Base-by-base conservation (phyloP, 345 rosid species). In the Citrus maxima region DNA sequence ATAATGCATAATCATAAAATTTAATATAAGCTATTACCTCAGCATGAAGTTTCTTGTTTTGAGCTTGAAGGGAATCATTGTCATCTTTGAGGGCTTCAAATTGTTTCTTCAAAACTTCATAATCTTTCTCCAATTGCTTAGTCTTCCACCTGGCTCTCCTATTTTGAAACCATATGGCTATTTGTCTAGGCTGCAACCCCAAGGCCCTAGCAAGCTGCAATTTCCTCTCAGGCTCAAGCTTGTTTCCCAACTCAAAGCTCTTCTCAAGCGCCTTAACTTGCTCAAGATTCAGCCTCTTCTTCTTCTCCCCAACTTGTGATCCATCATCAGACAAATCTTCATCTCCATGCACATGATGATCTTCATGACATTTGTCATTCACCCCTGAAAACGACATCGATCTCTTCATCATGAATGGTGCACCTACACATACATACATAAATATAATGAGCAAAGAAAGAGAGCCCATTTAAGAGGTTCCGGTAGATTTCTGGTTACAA, bases 251-350 rank as follows among this genome's bases (percentile, higher is more conserved):
- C 81, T 91, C 95, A 68, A 91, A 91, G 81, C 92, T 90, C 89
- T 86, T 91, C 83, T 90, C 95, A 4, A 90, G 88, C 34, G 92
- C 92, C 86, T 88, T 90, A 54, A 90, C 95, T 85, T 91, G 95
- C 81, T 90, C 93, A 76, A 86, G 58, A 81, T 85, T 91, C 60
- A 91, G 86, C 89, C 95, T 88, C 91, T 86, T 91, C 88, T 90
- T 91, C 88, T 86, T 91, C 89, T 91, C 95, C 70, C 92, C 93
- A 22, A 83, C 74, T 81, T 91, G 91, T 46, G 92, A 91, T 84
- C 92, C 95, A 86, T 93, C 97, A 80, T 93, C 97, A 7, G 95
- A 93, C 70, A 89, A 83, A 18, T 93, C 94, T 70, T 91, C 94
- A 35, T 91, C 97, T 58, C 88, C 89, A 61, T 81, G 83, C 56